These are phyloP conservation scores for Chaetomium tenue DNA, from an alignment of 495 filamentous ascomycete genomes.

Conservation along the genomic window DNA sequence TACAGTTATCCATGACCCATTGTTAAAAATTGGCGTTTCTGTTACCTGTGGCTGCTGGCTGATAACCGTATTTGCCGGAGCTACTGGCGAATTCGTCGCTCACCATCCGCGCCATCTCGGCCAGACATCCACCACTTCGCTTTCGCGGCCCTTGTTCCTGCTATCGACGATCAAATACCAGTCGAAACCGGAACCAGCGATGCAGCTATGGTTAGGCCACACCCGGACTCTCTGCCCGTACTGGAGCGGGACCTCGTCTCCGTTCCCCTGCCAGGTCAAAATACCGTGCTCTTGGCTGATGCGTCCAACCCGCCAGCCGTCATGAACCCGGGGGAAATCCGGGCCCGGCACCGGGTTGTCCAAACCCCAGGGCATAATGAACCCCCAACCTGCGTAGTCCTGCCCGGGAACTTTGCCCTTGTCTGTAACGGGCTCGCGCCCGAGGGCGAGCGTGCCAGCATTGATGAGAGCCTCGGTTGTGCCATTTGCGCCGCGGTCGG, in stretches of 20 bases:
- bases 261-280: constrained; percentile 47
- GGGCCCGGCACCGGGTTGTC: constrained; percentile 33
- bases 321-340: constrained; percentile 44
- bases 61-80: neutral
- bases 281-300: constrained; percentile 69
- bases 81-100: constrained; percentile 2
- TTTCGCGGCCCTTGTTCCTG: constrained; percentile 45
- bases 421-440: constrained; percentile 56
- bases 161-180: constrained; percentile 79
- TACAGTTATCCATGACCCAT: neutral
- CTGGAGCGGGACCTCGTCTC: constrained; percentile 54
- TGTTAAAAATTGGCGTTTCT: neutral
- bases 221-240: constrained; percentile 64
- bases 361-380: constrained; percentile 61
- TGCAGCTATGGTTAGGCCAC: constrained; percentile 85
- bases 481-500: constrained; percentile 47
- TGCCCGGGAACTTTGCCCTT: constrained; percentile 33
- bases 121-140: constrained; percentile 71
- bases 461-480: constrained; percentile 67
- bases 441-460: constrained; percentile 69
- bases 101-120: constrained; percentile 60
- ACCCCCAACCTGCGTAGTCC: constrained; percentile 69
- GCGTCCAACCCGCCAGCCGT: constrained; percentile 60
- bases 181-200: constrained; percentile 67
- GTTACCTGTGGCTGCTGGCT: neutral